phyloP scores from a whole-genome alignment of 257 asterid species.

The Scutellaria baicalensis region DNA sequence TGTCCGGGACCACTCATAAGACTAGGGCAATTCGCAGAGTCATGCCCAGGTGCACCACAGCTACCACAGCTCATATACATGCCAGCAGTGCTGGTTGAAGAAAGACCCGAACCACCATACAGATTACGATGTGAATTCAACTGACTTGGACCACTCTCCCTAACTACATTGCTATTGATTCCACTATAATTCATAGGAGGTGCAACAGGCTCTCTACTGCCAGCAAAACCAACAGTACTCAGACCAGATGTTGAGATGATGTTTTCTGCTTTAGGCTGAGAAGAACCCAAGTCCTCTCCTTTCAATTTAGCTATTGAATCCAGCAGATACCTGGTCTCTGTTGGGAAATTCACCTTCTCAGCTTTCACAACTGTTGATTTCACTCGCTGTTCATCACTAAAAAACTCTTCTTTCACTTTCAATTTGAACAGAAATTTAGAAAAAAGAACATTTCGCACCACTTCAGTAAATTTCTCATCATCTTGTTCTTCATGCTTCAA shows the following conservation, averaged over 20 bases:
- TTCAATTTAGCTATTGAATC: slow-evolving; percentile 44
- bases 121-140: slow-evolving; percentile 43
- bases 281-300: slow-evolving; percentile 28
- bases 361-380: slow-evolving; percentile 78
- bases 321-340: slow-evolving; percentile 50
- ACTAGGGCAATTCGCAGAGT: slow-evolving; percentile 66
- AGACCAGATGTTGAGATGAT: slow-evolving; percentile 24
- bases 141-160: slow-evolving; percentile 32
- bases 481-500: slow-evolving; percentile 76
- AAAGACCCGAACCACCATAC: slow-evolving; percentile 39
- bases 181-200: slow-evolving; percentile 30
- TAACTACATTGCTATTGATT: slow-evolving; percentile 19
- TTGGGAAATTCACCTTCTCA: slow-evolving; percentile 44
- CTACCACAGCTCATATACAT: slow-evolving; percentile 43
- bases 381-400: slow-evolving; percentile 74
- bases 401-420: slow-evolving; percentile 85
- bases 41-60: slow-evolving; percentile 84
- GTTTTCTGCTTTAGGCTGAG: slow-evolving; percentile 33
- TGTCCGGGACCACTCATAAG: slow-evolving; percentile 47
- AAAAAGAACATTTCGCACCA: slow-evolving; percentile 43
- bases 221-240: slow-evolving; percentile 30
- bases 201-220: slow-evolving; percentile 20
- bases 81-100: slow-evolving; percentile 39
- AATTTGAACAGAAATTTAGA: slow-evolving; percentile 53
- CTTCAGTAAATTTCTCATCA: slow-evolving; percentile 57